Evolutionary conservation across 169 alveolate species (phyloP).

Genomic region (Eimeria nieschulzi): DNA sequence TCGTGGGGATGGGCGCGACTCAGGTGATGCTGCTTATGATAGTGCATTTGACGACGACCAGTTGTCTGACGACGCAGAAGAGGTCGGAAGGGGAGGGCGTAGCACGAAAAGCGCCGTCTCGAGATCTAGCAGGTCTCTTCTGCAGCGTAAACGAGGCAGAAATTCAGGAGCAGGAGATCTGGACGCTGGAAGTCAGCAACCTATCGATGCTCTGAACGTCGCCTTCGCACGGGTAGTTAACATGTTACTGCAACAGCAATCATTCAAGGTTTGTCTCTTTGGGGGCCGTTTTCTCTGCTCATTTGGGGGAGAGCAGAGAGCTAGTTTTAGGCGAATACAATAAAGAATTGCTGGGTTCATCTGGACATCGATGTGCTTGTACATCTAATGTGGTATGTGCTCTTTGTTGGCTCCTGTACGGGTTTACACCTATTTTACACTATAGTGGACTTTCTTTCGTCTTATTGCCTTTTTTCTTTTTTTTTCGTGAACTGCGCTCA

Average conservation of each 20-base stretch:
- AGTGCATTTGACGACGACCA: conserved; percentile 7
- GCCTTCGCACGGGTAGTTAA: conserved; percentile 79
- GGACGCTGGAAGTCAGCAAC: conserved; percentile 42
- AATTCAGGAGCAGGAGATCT: conserved; percentile 4
- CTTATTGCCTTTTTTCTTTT: not conserved
- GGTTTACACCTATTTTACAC: too few relatives aligned
- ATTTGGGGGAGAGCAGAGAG: not conserved
- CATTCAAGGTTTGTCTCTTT: conserved; percentile 67
- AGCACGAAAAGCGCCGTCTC: conserved; percentile 24
- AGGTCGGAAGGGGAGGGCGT: not conserved
- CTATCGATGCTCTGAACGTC: conserved; percentile 79
- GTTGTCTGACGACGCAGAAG: not conserved
- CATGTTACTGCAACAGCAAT: conserved; percentile 73
- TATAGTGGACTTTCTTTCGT: not conserved
- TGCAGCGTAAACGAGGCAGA: conserved; percentile 31
- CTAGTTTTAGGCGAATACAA: not conserved
- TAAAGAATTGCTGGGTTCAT: not conserved
- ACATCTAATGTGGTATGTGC: too few relatives aligned
- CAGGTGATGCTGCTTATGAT: conserved; percentile 16
- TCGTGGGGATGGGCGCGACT: not conserved
- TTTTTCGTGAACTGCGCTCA: conserved; percentile 36
- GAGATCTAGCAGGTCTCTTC: conserved; percentile 8
- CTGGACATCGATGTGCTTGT: too few relatives aligned
- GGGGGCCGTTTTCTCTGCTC: not conserved
- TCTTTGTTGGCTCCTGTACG: too few relatives aligned